Conservation (phyloP, 805 yeast genomes). For the Myxozyma udenii region DNA sequence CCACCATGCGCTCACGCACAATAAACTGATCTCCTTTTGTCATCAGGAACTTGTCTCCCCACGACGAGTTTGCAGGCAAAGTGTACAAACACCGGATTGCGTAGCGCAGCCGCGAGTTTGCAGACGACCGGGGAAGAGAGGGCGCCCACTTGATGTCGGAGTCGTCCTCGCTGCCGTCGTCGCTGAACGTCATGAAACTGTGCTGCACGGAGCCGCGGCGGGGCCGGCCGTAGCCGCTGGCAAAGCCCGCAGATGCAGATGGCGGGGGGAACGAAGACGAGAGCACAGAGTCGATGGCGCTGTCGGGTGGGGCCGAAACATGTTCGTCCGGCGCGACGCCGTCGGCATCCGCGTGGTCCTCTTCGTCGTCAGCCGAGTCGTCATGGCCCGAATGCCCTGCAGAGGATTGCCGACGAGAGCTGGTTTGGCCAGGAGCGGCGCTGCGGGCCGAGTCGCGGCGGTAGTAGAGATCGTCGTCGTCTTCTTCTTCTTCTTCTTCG, state of each 20-base stretch:
- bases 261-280: not conserved
- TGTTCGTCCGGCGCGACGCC: not conserved
- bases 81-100: constrained; percentile 27
- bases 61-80: constrained; percentile 25
- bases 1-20: constrained; percentile 24
- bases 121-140: constrained; percentile 8
- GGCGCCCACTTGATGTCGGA: constrained; percentile 26
- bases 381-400: constrained; percentile 6
- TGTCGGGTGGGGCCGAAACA: not conserved
- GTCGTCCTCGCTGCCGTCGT: not conserved
- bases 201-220: constrained; percentile 9
- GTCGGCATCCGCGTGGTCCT: not conserved
- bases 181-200: constrained; percentile 7
- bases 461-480: constrained; percentile 20
- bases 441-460: constrained; percentile 9
- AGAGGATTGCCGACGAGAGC: not conserved
- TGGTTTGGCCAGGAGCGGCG: not conserved
- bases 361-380: constrained; percentile 16
- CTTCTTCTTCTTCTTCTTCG: constrained; percentile 12
- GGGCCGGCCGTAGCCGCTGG: constrained; percentile 4
- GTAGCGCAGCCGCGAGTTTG: constrained; percentile 20
- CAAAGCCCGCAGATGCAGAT: not conserved
- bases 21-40: constrained; percentile 22
- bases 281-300: constrained; percentile 2
- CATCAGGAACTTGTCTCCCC: constrained; percentile 29